These are phyloP conservation scores for Haberlea rhodopensis DNA, from an alignment of 257 asterid species.

Conservation along the genomic window DNA sequence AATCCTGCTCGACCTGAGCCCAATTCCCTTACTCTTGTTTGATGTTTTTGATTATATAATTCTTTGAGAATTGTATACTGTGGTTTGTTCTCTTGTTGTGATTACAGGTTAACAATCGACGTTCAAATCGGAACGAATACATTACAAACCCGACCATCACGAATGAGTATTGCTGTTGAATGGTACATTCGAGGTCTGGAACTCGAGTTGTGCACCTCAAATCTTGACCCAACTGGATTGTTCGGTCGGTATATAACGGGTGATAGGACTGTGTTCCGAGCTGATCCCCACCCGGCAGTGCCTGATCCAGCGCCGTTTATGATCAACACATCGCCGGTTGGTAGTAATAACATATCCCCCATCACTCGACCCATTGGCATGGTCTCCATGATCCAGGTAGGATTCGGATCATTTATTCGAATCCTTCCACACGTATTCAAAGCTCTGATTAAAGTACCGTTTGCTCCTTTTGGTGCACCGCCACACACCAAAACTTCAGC, in stretches of 20 bases:
- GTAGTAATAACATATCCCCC: conserved; percentile 33
- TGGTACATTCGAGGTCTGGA: conserved; percentile 26
- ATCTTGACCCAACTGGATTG: not conserved
- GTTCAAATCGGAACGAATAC: too few relatives aligned
- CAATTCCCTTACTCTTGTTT: too few relatives aligned
- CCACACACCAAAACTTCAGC: conserved; percentile 32
- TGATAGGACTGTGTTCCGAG: conserved; percentile 22
- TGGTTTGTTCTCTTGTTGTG: too few relatives aligned
- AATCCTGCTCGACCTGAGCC: too few relatives aligned
- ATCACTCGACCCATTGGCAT: conserved; percentile 29
- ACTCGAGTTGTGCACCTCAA: conserved; percentile 24
- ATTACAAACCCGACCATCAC: too few relatives aligned
- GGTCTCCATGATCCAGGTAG: conserved; percentile 25
- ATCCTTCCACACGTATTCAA: conserved; percentile 27
- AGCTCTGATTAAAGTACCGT: conserved; percentile 18
- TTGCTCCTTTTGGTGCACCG: conserved; percentile 31
- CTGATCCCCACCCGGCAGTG: conserved; percentile 28
- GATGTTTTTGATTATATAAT: too few relatives aligned
- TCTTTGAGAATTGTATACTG: too few relatives aligned
- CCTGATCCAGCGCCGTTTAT: conserved; percentile 27
- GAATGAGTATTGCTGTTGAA: conserved; percentile 18
- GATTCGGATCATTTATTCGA: conserved; percentile 19
- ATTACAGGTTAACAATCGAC: too few relatives aligned
- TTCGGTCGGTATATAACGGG: conserved; percentile 27
- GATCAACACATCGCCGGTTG: conserved; percentile 25